phyloP scores from a whole-genome alignment of 352 stramenopile species.

The Globisporangium radiosum region DNA sequence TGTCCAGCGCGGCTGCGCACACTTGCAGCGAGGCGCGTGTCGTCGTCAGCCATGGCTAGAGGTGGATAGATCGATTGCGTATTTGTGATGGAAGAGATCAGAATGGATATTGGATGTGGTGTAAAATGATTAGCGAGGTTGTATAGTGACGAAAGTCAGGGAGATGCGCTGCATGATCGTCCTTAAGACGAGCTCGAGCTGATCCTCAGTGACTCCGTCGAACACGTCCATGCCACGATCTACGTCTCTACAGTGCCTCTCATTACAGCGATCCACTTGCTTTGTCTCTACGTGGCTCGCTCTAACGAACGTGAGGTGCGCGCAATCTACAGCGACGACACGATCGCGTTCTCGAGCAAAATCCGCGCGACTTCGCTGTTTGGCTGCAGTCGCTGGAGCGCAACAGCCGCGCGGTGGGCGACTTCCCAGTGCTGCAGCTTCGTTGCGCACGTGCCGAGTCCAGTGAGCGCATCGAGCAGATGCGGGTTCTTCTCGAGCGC shows the following conservation, averaged over 20 bases:
- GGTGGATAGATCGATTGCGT: neutral
- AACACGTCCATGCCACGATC: neutral
- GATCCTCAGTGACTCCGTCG: too few relatives aligned
- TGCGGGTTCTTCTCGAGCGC: slow-evolving; percentile 64
- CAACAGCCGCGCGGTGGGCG: slow-evolving; percentile 43
- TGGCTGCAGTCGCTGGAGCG: slow-evolving; percentile 56
- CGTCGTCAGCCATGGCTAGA: slow-evolving; percentile 44
- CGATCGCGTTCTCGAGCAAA: slow-evolving; percentile 62
- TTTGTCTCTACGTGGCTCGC: neutral
- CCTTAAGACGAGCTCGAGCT: neutral
- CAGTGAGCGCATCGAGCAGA: slow-evolving; percentile 61
- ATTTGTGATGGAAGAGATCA: too few relatives aligned
- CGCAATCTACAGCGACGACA: slow-evolving; percentile 30
- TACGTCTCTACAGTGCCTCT: neutral
- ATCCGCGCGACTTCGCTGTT: slow-evolving; percentile 54
- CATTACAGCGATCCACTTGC: too few relatives aligned
- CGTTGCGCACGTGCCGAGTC: slow-evolving; percentile 67
- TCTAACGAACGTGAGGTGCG: too few relatives aligned
- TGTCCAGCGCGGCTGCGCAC: slow-evolving; percentile 58
- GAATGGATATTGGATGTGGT: neutral
- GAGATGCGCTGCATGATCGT: neutral
- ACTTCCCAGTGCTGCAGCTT: slow-evolving; percentile 58
- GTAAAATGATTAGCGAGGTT: neutral
- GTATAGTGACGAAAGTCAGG: neutral
- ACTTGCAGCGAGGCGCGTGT: slow-evolving; percentile 38